Percentiles rank a stretch among this genome's conserved stretches.
These are phyloP conservation scores for Xylariaceae sp. DNA, from an alignment of 2,329 filamentous ascomycete genomes.

Conservation along the genomic window DNA sequence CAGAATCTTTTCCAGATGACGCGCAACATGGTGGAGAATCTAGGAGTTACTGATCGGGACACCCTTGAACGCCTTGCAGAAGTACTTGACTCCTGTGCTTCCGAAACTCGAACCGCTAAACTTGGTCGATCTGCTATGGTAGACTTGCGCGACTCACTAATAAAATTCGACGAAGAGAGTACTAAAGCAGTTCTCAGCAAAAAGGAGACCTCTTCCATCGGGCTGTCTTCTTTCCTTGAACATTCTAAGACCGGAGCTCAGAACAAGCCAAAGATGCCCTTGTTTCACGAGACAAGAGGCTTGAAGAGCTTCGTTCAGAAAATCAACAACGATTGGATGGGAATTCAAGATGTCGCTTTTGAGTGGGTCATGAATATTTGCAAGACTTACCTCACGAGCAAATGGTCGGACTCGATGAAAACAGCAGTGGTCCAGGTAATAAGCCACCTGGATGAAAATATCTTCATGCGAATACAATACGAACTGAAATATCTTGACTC, in stretches of 20 bases:
- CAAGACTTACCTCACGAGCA: slow-evolving; percentile 53
- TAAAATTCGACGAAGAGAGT: slow-evolving; percentile 55
- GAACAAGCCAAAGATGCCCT: slow-evolving; percentile 48
- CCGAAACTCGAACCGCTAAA: slow-evolving; percentile 54
- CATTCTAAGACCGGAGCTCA: slow-evolving; percentile 61
- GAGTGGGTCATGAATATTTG: slow-evolving; percentile 59
- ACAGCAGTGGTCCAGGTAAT: slow-evolving; percentile 59
- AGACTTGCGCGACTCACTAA: slow-evolving; percentile 54
- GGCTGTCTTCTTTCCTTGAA: slow-evolving; percentile 64
- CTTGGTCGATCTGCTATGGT: slow-evolving; percentile 49
- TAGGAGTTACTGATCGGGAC: slow-evolving; percentile 55
- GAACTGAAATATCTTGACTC: slow-evolving; percentile 40
- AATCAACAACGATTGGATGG: slow-evolving; percentile 54
- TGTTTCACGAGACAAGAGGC: slow-evolving; percentile 57
- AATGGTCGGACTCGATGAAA: slow-evolving; percentile 64
- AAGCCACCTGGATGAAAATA: slow-evolving; percentile 53
- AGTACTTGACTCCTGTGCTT: slow-evolving; percentile 54
- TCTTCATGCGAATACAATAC: slow-evolving; percentile 51
- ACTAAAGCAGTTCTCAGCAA: slow-evolving; percentile 57
- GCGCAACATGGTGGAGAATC: slow-evolving; percentile 57
- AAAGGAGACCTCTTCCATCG: slow-evolving; percentile 54
- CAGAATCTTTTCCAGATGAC: slow-evolving; percentile 58
- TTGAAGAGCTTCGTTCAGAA: slow-evolving; percentile 54
- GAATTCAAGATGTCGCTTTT: slow-evolving; percentile 59
- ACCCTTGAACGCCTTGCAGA: slow-evolving; percentile 51